Base-by-base conservation (phyloP, 331 rosid species). In the Pyracantha coccinea region DNA sequence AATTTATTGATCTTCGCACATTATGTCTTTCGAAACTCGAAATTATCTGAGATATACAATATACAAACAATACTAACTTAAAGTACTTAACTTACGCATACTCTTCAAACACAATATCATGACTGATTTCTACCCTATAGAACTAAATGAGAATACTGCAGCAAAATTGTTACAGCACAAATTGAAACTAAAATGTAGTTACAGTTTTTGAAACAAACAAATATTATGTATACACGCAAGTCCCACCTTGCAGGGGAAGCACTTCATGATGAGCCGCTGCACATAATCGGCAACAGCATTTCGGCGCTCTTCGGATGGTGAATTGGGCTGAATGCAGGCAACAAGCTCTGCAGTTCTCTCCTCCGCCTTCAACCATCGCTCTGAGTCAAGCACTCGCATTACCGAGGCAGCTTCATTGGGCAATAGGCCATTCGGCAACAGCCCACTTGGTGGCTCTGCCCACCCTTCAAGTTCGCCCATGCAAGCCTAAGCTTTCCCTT, bases 401-500 rank as follows among this genome's bases (percentile, higher is more conserved):
- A 92, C 92, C 0, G 96, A 88, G 53, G 93, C 86, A 4, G 89
- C 97, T 86, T 95, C 97, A 84, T 92, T 78, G 66, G 90, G 91
- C 89, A 95, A 79, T 62, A 95, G 68, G 53, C 99, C 99, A 82
- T 90, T 95, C 21, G 93, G 99, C 88, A 92, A 78, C 73, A 86
- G 91, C 92, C 96, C 99, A 83, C 89, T 84, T 57, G 83, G 84
- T 89, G 95, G 93, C 93, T 87, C 88, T 74, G 89, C 87, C 93
- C 95, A 87, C 60, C 79, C 92, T 80, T 94, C 99, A 87, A 85
- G 96, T 82, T 94, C 97, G 77, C 97, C 99, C 99, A 94, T 94
- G 89, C 95, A 88, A 88, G 75, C 96, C 85, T 60, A 76, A 38
- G 66, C 45, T 60, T 65, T 64, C 75, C 75, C 80, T 66, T 68